These are phyloP conservation scores for Corymbia calophylla DNA, from an alignment of 441 rosid genomes.

Conservation along the genomic window DNA sequence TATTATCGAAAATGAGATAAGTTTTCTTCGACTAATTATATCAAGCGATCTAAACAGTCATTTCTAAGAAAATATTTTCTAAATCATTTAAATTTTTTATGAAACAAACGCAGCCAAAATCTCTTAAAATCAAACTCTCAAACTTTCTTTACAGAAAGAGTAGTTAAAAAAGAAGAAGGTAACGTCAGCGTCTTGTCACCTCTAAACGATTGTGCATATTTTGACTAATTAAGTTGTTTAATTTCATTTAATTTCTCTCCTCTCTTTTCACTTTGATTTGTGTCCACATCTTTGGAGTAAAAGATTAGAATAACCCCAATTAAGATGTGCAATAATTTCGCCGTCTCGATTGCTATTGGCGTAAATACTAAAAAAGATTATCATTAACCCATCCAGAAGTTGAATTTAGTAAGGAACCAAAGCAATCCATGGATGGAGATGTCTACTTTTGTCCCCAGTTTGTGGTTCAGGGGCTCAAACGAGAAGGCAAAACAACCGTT, in stretches of 20 bases:
- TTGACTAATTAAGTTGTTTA: neutral
- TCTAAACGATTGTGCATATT: neutral
- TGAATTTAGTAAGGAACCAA: neutral
- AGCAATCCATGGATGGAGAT: neutral
- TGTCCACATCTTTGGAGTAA: neutral
- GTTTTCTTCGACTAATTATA: neutral
- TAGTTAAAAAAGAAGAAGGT: neutral
- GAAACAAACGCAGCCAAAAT: fast-evolving
- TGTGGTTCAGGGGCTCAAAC: neutral
- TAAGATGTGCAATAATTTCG: neutral
- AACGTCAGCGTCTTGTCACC: neutral
- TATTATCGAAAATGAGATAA: neutral
- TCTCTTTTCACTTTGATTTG: neutral
- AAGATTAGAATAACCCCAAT: neutral
- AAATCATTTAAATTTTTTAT: neutral
- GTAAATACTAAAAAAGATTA: neutral
- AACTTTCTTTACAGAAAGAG: neutral
- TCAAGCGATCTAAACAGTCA: fast-evolving
- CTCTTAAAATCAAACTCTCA: neutral
- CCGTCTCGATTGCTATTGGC: neutral
- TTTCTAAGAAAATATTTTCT: neutral
- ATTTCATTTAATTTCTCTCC: neutral
- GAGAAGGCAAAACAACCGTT: neutral
- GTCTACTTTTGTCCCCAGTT: neutral
- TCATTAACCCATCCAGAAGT: neutral